Conservation (phyloP, 1,139 yeast genomes). For the Kurtzmaniella quercitrusa region DNA sequence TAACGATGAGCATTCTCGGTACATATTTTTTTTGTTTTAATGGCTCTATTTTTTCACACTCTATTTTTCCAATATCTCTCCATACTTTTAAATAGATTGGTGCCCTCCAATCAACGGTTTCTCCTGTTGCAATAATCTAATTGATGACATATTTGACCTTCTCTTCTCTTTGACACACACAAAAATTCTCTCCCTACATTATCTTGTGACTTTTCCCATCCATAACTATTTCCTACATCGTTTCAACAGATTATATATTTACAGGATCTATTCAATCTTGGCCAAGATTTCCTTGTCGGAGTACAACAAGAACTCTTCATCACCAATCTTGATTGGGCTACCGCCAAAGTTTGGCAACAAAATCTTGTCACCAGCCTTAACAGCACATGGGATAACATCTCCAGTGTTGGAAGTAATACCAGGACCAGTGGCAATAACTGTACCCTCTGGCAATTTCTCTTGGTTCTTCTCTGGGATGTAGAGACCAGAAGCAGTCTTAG, state of each 20-base stretch:
- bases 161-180: no score
- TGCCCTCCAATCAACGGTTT: no score
- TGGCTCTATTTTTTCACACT: no score
- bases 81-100: no score
- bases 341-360: conserved; percentile 92
- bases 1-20: no score
- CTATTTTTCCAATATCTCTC: no score
- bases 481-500: conserved; percentile 91
- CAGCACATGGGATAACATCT: conserved; percentile 64
- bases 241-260: neutral
- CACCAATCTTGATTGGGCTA: conserved; percentile 81
- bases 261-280: conserved; percentile 51
- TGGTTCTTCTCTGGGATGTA: conserved; percentile 96
- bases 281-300: conserved; percentile 95
- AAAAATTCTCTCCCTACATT: neutral
- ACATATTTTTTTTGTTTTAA: no score
- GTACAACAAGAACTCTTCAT: conserved; percentile 69
- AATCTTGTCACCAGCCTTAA: conserved; percentile 86
- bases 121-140: no score
- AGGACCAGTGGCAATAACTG: conserved; percentile 80
- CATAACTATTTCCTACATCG: neutral
- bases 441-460: conserved; percentile 83
- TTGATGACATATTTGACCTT: no score
- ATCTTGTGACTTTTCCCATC: neutral
- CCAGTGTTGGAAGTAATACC: conserved; percentile 70